Base-by-base conservation (phyloP, 495 filamentous ascomycete genomes). In the Beverwykella pulmonaria region DNA sequence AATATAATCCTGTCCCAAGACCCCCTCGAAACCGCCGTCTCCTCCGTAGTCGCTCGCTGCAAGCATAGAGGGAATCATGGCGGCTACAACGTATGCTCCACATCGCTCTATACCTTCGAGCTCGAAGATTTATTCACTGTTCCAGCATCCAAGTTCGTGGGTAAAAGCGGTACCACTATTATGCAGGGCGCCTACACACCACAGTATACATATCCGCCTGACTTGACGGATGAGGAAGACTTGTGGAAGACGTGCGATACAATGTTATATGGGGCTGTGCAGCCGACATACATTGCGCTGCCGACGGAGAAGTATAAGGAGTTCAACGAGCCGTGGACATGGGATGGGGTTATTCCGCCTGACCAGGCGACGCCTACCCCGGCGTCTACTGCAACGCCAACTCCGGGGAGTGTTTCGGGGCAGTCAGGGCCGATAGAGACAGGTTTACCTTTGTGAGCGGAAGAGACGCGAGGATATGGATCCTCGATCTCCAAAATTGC, bases 101-200 rank as follows among this genome's bases (percentile, higher is more conserved):
- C 53, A 1, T 34, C 29, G 5, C 3, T 6, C 1, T 20, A 4
- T 7, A 26, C 53, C 9, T 55, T 55, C 53, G n/a, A 34, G 1
- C 25, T 34, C 53, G 53, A 55, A 55, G 53, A 55, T 20, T 34
- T 55, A 6, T 30, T 30, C 53, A 55, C 53, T 26, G 53, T 55
- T 9, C 53, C 53, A 17, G n/a, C 23, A 9, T 32, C 26, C 8
- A 25, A 32, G 7, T 32, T 22, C 23, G 9, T 20, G 1, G 53
- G 53, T 15, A 3, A 32, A 5, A 32, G 4, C 25, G 53, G 17
- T 9, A 30, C 23, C 9, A 55, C 53, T 1, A 32, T 55, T 9
- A 29, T 29, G n/a, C 53, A 55, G 29, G 53, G 53, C 53, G 7
- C 3, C 2, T 55, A 12, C n/a, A 55, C 53, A 17, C 53, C 53